Base-by-base conservation (phyloP, 2,329 filamentous ascomycete genomes). In the Fusarium sambucinum region DNA sequence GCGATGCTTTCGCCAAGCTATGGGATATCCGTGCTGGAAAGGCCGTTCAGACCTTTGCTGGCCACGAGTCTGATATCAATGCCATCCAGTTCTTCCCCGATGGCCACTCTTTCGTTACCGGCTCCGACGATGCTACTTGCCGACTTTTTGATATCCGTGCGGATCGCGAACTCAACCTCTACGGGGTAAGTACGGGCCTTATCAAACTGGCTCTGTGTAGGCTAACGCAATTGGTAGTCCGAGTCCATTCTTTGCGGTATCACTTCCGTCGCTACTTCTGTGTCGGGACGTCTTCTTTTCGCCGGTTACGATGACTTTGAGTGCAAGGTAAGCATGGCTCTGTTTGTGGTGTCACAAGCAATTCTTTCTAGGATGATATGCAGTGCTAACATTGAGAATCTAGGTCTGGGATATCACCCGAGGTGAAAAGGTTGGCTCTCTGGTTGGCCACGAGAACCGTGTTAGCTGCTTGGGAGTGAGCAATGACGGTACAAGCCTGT, bases 11-110 rank as follows among this genome's bases (percentile, higher is more conserved):
- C 78, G 96, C 96, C 60, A 99, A 99, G 83, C 85, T 99, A 59
- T 99, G 96, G 96, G 96, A 99, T 84, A 97, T 98, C 74, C 92
- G 96, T 77, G 94, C 96, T 71, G 95, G 96, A 77, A 97, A 97
- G 86, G 96, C 96, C 71, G 94, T 97, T 53, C 96, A 99, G 85
- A 99, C 96, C 3, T 99, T 99, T 80, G 94, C 96, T 54, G 96
- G 96, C 29, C 96, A 98, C 82, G 96, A 98, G 82, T 97, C 94
- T 44, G 96, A 99, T 77, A 99, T 99, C 85, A 99, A 99, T 80
- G 96, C 96, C 74, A 97, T 99, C 70, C 96, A 98, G 79, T 99
- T 98, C 85, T 98, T 98, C 89, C 96, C 96, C 55, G 96, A 98
- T 77, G 96, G 96, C 66, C 97, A 98, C 80, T 97, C 96, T 27